Percentiles rank a stretch among this genome's conserved stretches.
Conservation (phyloP, 768 basidiomycete species). For the Paxillus ammoniavirescens region DNA sequence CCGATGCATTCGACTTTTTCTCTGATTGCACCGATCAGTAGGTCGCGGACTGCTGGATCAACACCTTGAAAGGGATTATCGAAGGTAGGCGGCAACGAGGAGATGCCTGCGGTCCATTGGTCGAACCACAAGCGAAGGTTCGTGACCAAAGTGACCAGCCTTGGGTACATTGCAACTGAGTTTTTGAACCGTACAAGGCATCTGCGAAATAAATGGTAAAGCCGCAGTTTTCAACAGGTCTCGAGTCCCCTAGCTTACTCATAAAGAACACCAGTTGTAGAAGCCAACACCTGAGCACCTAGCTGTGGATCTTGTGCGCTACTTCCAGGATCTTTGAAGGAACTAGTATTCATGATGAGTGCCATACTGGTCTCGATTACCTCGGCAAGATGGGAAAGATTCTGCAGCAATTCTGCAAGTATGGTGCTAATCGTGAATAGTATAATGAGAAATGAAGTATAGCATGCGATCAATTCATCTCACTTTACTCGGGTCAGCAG, state of each 20-base stretch:
- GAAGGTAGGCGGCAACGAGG: conserved; percentile 39
- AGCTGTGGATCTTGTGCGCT: conserved; percentile 17
- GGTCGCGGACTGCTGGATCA: conserved; percentile 32
- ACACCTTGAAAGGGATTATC: conserved; percentile 40
- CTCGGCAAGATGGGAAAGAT: conserved; percentile 41
- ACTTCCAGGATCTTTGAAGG: conserved; percentile 28
- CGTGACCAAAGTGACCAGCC: conserved; percentile 39
- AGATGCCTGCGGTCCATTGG: conserved; percentile 46
- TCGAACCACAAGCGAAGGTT: conserved; percentile 45
- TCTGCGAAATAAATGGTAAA: conserved; percentile 30
- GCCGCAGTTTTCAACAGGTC: conserved; percentile 17
- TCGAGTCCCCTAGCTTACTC: conserved; percentile 42
- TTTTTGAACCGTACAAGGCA: conserved; percentile 60
- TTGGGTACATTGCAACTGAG: conserved; percentile 44
- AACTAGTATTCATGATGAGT: conserved; percentile 29
- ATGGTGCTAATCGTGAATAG: conserved; percentile 36
- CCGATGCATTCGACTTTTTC: conserved; percentile 32
- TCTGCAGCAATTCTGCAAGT: conserved; percentile 44
- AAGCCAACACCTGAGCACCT: conserved; percentile 44
- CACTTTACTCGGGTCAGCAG: conserved; percentile 52
- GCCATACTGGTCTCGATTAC: conserved; percentile 42
- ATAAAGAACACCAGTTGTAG: conserved; percentile 46
- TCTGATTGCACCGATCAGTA: conserved; percentile 32
- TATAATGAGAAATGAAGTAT: conserved; percentile 8
- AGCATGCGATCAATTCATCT: conserved; percentile 4